Evolutionary conservation across 345 rosid genomes (phyloP), one percentile per base, ranked within the genome.

Genomic region (Eucalyptus erythrocorys): DNA sequence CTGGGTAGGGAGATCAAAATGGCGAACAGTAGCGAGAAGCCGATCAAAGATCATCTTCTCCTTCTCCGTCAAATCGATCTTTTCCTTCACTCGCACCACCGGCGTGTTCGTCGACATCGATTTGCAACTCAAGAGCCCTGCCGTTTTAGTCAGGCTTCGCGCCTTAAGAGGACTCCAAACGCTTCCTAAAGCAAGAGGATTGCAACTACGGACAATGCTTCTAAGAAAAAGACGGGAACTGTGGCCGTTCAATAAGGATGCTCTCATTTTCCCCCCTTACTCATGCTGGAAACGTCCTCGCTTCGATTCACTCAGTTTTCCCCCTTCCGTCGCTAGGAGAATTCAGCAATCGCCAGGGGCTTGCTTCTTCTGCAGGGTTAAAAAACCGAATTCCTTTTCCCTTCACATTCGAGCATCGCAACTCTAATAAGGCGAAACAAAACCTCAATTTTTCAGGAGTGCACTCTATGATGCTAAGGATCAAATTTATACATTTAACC

Each of bases 41-140:
- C 95, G 91, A 51, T 94, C 95, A 87, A 98, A 98, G 51, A 98
- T 98, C 86, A 85, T 91, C 82, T 85, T 89, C 92, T 98, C 99
- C 49, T 91, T 93, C 30, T 94, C 95, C 6, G 94, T 95, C 86
- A 96, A 88, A 40, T 94, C 96, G 88, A 98, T 94, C 32, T 87
- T 91, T 66, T 96, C 96, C 89, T 92, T 95, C 85, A 96, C 93
- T 57, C 90, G 90, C 71, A 95, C 51, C 15, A 53, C 79, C 80
- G 37, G 79, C 32, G 89, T 87, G 87, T 91, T 57, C 48, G 87
- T 87, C 81, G 90, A 89, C 92, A 95, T 92, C 26, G 89, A 91
- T 90, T 87, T 89, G 88, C 87, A 89, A 57, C 91, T 92, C 4
- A 32, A 85, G 89, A 87, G 47, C 45, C 85, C 34, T 17, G 81